phyloP scores from a whole-genome alignment of 1,284 basidiomycete genomes.

The Pterulicium gracile region DNA sequence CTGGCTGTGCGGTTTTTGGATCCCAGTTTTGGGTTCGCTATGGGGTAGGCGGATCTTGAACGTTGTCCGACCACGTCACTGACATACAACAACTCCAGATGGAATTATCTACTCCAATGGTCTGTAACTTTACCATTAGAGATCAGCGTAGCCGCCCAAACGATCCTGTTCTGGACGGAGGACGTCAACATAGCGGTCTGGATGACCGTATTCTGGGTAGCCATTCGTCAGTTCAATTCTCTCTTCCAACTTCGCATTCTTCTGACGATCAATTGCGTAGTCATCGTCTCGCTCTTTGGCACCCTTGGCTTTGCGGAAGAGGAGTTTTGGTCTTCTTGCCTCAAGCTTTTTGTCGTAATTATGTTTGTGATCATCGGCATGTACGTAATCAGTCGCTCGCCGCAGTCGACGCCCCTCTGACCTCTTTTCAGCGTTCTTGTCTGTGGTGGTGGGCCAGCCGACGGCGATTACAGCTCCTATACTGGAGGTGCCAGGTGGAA shows the following conservation, averaged over 20 bases:
- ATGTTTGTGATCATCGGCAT: constrained; percentile 46
- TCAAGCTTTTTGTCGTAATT: constrained; percentile 44
- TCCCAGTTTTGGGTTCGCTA: constrained; percentile 41
- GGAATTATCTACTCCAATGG: constrained; percentile 39
- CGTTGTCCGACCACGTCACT: no score
- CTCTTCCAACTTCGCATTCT: not conserved
- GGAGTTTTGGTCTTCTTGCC: constrained; percentile 45
- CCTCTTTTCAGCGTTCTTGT: constrained; percentile 21
- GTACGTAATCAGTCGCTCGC: constrained; percentile 21
- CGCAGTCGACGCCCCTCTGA: not conserved
- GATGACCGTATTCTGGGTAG: constrained; percentile 38
- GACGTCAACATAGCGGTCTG: constrained; percentile 28
- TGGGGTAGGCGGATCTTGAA: constrained; percentile 22
- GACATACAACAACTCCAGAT: constrained; percentile 18
- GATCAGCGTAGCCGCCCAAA: constrained; percentile 33
- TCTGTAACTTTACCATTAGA: constrained; percentile 30
- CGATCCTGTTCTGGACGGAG: constrained; percentile 29
- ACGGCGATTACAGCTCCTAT: constrained; percentile 25
- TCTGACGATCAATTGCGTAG: constrained; percentile 11
- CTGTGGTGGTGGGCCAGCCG: constrained; percentile 33
- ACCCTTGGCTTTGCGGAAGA: constrained; percentile 40
- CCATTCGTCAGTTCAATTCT: constrained; percentile 22
- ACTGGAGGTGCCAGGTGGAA: constrained; percentile 40
- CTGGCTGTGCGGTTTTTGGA: constrained; percentile 34
- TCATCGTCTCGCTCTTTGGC: constrained; percentile 27